phyloP scores from a whole-genome alignment of 2,329 filamentous ascomycete genomes.

The Fusarium sp. region DNA sequence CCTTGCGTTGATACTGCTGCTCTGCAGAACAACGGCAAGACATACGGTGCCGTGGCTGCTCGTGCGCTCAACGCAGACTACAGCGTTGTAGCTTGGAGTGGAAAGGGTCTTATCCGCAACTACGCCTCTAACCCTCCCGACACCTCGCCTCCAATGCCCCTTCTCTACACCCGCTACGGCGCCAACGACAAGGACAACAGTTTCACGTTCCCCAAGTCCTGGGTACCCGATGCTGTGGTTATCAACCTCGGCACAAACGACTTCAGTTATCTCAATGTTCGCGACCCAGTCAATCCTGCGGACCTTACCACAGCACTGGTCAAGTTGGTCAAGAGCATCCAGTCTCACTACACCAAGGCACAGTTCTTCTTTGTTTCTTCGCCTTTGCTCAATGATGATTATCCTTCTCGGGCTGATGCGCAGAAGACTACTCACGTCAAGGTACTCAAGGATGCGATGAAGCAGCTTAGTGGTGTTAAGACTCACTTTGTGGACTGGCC shows the following conservation, averaged over 20 bases:
- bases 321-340: constrained; percentile 41
- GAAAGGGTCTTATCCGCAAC: constrained; percentile 57
- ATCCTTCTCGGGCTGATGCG: constrained; percentile 50
- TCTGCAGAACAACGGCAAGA: constrained; percentile 54
- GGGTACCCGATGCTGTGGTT: constrained; percentile 51
- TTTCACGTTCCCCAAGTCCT: constrained; percentile 51
- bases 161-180: constrained; percentile 56
- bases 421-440: constrained; percentile 52
- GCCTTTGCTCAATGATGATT: constrained; percentile 54
- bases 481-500: constrained; percentile 56
- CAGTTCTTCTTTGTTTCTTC: constrained; percentile 55
- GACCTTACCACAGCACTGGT: constrained; percentile 45
- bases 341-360: constrained; percentile 50
- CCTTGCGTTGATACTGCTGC: constrained; percentile 55
- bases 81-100: constrained; percentile 57
- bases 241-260: constrained; percentile 59
- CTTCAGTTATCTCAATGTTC: constrained; percentile 51
- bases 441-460: constrained; percentile 50
- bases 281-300: constrained; percentile 45
- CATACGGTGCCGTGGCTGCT: constrained; percentile 57
- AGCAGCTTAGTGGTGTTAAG: constrained; percentile 45
- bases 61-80: constrained; percentile 55
- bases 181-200: constrained; percentile 53
- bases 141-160: constrained; percentile 51
- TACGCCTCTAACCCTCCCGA: constrained; percentile 48